Percentiles rank a stretch among this genome's conserved stretches.
phyloP scores from a whole-genome alignment of 1,139 yeast genomes.

The Candida neerlandica region DNA sequence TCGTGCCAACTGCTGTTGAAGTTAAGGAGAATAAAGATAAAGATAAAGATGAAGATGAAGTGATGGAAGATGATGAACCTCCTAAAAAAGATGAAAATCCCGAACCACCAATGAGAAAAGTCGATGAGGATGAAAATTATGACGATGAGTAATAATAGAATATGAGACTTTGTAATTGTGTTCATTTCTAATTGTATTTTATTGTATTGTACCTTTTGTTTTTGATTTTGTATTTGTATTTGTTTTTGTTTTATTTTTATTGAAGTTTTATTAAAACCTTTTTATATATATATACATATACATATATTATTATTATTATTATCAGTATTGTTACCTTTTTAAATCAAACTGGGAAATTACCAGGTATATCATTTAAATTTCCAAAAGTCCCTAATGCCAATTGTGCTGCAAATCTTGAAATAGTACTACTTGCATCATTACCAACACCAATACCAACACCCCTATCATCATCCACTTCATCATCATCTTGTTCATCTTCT shows the following conservation, averaged over 20 bases:
- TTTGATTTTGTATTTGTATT: conserved; percentile 4
- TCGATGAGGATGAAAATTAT: conserved; percentile 83
- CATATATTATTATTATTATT: conserved; percentile 1
- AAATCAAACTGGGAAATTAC: neutral
- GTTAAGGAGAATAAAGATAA: conserved; percentile 21
- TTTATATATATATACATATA: neutral
- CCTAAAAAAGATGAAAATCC: conserved; percentile 29
- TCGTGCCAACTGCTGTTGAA: neutral
- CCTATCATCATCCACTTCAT: neutral
- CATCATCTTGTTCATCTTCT: conserved; percentile 2
- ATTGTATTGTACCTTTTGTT: conserved; percentile 6
- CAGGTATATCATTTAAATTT: neutral
- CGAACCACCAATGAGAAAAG: conserved; percentile 73
- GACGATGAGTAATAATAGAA: conserved; percentile 58
- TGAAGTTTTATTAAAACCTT: neutral
- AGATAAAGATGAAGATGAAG: conserved; percentile 46
- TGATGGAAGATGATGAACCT: conserved; percentile 30
- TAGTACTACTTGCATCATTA: neutral
- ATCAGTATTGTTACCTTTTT: neutral
- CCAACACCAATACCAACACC: neutral
- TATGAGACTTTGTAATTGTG: neutral
- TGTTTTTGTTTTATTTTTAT: neutral
- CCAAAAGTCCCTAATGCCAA: neutral
- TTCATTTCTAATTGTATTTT: neutral
- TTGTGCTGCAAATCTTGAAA: neutral